Evolutionary conservation across 495 filamentous ascomycete species (phyloP).

Genomic region (Viridothelium virens): DNA sequence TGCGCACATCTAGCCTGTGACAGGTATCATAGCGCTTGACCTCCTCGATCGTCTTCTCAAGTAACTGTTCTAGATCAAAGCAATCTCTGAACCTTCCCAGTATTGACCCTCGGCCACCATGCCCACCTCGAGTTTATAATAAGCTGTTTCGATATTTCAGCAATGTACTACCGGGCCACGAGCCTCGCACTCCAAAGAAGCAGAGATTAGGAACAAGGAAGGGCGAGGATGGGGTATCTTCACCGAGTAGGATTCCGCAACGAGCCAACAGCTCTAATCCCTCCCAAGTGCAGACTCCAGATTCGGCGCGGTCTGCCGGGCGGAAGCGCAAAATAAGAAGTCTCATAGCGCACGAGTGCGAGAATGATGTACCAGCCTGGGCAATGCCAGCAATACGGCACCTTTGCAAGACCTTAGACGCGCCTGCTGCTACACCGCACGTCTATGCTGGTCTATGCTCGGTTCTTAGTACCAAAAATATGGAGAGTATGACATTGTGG

Average conservation of each 20-base stretch:
- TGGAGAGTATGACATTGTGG: not conserved
- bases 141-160: constrained; percentile 77
- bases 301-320: not conserved
- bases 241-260: not conserved
- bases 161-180: constrained; percentile 48
- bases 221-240: not conserved
- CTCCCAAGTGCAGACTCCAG: not conserved
- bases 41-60: too few species aligned
- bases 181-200: constrained; percentile 27
- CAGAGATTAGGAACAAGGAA: constrained; percentile 18
- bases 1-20: constrained; percentile 91
- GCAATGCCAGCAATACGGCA: constrained; percentile 56
- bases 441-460: constrained; percentile 57
- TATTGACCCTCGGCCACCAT: constrained; percentile 72
- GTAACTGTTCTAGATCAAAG: constrained; percentile 52
- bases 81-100: constrained; percentile 75
- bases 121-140: constrained; percentile 74
- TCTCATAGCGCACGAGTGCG: constrained; percentile 9
- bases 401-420: constrained; percentile 56
- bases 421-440: constrained; percentile 52
- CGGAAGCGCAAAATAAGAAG: constrained; percentile 1
- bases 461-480: constrained; percentile 24
- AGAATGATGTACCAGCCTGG: constrained; percentile 51
- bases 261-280: not conserved
- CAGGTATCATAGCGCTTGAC: constrained; percentile 41